These are phyloP conservation scores for Phytophthora foliorum DNA, from an alignment of 352 stramenopile species.

Conservation along the genomic window DNA sequence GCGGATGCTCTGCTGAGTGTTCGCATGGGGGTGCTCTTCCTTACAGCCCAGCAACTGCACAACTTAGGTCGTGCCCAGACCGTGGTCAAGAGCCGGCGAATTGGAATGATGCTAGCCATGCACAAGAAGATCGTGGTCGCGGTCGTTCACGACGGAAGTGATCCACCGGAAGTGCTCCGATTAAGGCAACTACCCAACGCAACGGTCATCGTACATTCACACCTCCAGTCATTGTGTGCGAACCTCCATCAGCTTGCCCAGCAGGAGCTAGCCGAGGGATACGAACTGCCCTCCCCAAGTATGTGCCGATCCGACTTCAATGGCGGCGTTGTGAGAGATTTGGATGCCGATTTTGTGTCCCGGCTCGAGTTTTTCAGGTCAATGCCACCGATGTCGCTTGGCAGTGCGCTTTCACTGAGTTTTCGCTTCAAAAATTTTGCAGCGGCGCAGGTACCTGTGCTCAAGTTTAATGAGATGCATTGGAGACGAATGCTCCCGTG, in stretches of 20 bases:
- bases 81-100: conserved; percentile 38
- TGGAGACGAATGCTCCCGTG: conserved; percentile 89
- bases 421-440: conserved; percentile 83
- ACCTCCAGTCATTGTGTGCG: conserved; percentile 22
- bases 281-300: conserved; percentile 42
- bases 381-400: conserved; percentile 60
- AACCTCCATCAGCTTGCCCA: conserved; percentile 42
- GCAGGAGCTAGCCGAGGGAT: conserved; percentile 49
- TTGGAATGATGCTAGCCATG: conserved; percentile 44
- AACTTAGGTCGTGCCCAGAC: conserved; percentile 34
- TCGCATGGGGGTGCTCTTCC: conserved; percentile 39
- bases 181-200: conserved; percentile 43
- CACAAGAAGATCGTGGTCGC: conserved; percentile 69
- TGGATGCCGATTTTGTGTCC: conserved; percentile 62
- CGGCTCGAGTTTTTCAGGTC: conserved; percentile 71
- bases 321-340: conserved; percentile 7
- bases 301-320: conserved; percentile 18
- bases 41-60: conserved; percentile 34
- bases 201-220: conserved; percentile 33
- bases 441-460: conserved; percentile 65
- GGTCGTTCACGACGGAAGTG: conserved; percentile 32
- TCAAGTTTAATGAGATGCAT: conserved; percentile 90
- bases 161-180: conserved; percentile 23
- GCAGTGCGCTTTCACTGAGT: conserved; percentile 74
- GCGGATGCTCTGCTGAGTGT: conserved; percentile 58